Evolutionary conservation across 2,329 filamentous ascomycete genomes (phyloP).

Genomic region (Pseudonectria foliicola): DNA sequence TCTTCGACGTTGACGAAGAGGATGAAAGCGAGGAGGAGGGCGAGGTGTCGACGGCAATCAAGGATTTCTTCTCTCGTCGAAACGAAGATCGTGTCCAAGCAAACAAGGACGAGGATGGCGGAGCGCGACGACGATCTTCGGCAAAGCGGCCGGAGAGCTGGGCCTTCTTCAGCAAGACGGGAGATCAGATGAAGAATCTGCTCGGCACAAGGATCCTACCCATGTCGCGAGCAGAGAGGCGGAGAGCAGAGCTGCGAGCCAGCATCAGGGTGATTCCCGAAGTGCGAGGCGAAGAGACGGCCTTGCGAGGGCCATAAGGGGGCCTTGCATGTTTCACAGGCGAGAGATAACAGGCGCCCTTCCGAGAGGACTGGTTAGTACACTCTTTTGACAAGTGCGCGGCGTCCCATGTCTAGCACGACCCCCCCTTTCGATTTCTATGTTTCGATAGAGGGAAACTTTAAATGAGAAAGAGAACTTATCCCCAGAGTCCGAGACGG

Average conservation of each 20-base stretch:
- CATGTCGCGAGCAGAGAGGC: constrained; percentile 23
- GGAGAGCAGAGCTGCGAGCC: constrained; percentile 28
- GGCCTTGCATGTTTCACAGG: not conserved
- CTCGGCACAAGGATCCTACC: constrained; percentile 16
- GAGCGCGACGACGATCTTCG: constrained; percentile 3
- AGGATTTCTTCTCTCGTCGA: constrained; percentile 17
- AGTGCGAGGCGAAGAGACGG: constrained; percentile 7
- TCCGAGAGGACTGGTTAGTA: no score
- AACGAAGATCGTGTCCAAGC: constrained; percentile 14
- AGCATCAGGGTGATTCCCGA: constrained; percentile 30
- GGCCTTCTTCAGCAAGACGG: constrained; percentile 12
- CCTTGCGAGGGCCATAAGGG: constrained; percentile 3
- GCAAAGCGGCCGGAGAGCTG: constrained; percentile 6
- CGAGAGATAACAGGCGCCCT: no score
- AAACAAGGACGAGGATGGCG: constrained; percentile 8
- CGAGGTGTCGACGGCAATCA: constrained; percentile 12
- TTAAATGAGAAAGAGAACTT: no score
- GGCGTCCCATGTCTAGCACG: no score
- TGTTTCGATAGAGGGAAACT: no score
- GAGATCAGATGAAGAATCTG: constrained; percentile 18
- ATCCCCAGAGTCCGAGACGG: no score
- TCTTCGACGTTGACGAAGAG: constrained; percentile 28
- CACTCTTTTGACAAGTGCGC: no score
- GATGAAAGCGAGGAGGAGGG: constrained; percentile 12
- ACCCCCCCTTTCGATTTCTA: no score